Evolutionary conservation across 441 rosid genomes (phyloP).

Genomic region (Geranium incanum): DNA sequence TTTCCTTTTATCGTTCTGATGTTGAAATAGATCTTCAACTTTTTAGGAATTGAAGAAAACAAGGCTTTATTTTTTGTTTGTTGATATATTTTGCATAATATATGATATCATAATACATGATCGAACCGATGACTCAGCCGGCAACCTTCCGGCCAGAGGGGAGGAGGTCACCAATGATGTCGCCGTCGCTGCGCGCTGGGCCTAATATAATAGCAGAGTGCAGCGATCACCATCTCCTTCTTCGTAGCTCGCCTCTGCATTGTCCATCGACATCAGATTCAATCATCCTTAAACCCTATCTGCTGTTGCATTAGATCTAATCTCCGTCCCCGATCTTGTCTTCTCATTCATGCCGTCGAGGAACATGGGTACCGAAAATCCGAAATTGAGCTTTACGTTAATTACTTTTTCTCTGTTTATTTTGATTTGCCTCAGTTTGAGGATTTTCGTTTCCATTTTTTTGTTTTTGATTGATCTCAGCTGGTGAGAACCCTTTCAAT

Average conservation of each 20-base stretch:
- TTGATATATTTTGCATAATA: neutral
- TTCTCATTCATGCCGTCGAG: neutral
- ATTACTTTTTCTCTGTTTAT: neutral
- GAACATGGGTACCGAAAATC: neutral
- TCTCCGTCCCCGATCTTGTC: neutral
- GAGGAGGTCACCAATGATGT: too few relatives aligned
- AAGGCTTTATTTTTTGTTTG: neutral
- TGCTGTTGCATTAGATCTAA: neutral
- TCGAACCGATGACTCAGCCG: too few relatives aligned
- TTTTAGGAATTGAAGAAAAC: neutral
- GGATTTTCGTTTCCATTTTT: neutral
- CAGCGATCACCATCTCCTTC: neutral
- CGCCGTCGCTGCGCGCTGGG: too few relatives aligned
- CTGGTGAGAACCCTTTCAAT: slow-evolving; percentile 45
- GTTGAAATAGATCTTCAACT: neutral
- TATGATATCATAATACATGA: too few relatives aligned
- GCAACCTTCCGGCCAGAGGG: too few relatives aligned
- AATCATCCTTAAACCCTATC: neutral
- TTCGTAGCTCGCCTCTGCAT: neutral
- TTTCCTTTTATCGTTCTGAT: neutral
- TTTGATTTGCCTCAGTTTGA: neutral
- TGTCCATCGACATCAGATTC: neutral
- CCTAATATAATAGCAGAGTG: neutral
- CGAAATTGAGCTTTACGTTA: neutral
- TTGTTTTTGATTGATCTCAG: slow-evolving; percentile 18